Evolutionary conservation across 495 filamentous ascomycete species (phyloP).

Genomic region (Neurospora sp.): DNA sequence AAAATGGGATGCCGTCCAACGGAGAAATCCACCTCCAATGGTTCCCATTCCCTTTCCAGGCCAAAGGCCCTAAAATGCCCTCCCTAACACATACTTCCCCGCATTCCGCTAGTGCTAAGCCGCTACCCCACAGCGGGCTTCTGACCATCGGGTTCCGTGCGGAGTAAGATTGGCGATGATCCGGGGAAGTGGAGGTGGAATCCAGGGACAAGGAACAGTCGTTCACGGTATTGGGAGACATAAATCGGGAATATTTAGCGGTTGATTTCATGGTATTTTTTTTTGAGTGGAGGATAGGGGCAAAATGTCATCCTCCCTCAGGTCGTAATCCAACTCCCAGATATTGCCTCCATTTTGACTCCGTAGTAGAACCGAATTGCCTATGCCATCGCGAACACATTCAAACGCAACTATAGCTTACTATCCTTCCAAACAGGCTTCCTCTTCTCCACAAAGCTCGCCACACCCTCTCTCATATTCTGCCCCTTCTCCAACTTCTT

Average conservation of each 20-base stretch:
- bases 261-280: too few relatives aligned
- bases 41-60: not conserved
- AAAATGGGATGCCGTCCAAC: constrained; percentile 6
- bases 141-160: not conserved
- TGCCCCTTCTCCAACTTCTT: constrained; percentile 49
- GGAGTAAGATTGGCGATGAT: not conserved
- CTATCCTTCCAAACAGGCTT: constrained; percentile 60
- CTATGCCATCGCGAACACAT: not conserved
- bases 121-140: not conserved
- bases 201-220: not conserved
- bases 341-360: not conserved
- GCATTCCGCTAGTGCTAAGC: not conserved
- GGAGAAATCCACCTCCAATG: constrained; percentile 3
- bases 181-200: not conserved
- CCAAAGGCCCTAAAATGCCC: not conserved
- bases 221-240: not conserved
- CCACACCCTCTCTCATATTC: constrained; percentile 70
- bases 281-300: not conserved
- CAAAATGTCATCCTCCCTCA: not conserved
- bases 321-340: not conserved
- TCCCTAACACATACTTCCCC: not conserved
- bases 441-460: constrained; percentile 72
- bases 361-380: too few relatives aligned
- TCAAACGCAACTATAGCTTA: constrained; percentile 46
- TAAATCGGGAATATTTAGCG: too few relatives aligned